Base-by-base conservation (phyloP, 208 protist genomes). In the Trichomonas vaginalis region DNA sequence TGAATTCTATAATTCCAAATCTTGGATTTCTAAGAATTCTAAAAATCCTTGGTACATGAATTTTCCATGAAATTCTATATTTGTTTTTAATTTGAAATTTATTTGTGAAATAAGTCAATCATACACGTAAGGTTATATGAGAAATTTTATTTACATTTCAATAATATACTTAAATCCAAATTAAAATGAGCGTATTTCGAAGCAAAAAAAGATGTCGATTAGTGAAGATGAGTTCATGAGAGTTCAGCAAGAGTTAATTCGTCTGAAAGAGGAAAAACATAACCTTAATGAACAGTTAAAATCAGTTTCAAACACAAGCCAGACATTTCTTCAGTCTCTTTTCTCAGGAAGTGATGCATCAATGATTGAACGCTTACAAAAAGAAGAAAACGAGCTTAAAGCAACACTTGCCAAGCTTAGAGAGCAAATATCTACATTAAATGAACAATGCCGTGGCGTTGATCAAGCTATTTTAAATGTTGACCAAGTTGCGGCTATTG, bases 301-400 rank as follows among this genome's bases (percentile, higher is more conserved):
- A 47, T 48, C 42, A 17, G 40, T 51, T 14, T 27, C 15, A 47
- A 56, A 8, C 3, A 39, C 40, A 12, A 39, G 45, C 4, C 86
- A 35, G n/a, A 92, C n/a, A 21, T 92, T 92, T 92, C 35, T 92
- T 17, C 8, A 35, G 8, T 92, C 86, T 35, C 51, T 92, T 21
- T 92, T 92, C 45, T 92, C 86, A 35, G 42, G 40, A 35, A 48
- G 21, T 39, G 86, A 92, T 48, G 27, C 40, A n/a, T 39, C 86
- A 15, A 45, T 48, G 32, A 92, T 92, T 17, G 86, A 92, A 92
- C 48, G 37, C 32, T 3, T 92, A 9, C 86, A 92, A 47, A 35
- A 92, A 92, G 86, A 92, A 92, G 86, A 92, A 92, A 15, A 40
- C 17, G 86, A 92, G 17, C 45, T 92, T 15, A 92, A 92, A 51